Evolutionary conservation across 1,139 yeast species (phyloP), one percentile per base, ranked within the genome.

Genomic region (Ogataea hybrid): DNA sequence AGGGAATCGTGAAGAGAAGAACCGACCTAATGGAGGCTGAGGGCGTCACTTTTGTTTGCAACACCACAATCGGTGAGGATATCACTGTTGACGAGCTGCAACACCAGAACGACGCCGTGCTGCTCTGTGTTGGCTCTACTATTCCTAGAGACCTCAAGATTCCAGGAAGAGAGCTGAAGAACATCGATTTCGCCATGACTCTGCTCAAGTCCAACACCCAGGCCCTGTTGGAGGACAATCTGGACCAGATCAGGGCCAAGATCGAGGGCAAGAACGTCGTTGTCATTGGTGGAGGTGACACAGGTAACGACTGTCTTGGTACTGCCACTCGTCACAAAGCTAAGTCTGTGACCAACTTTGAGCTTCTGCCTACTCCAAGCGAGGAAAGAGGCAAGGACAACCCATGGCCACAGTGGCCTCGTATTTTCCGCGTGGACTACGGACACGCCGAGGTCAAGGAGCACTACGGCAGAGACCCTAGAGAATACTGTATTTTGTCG

Each of bases 361-460:
- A 92, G 70, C 75, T 92, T 62, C 74, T 92, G 58, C 98, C 98
- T 48, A 81, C 83, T 59, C 98, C 98, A 50, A 89, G 97, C 37
- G 74, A 76, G 30, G 75, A 79, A 46, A 81, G 97, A 67, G 86
- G 92, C 43, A 85, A 82, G 69, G 97, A 92, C 69, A 92, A 92
- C 68, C 98, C 98, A 68, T 92, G 98, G 98, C 98, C 98, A 44
- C 98, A 92, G 70, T 92, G 97, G 97, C 97, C 98, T 54, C 79
- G 96, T 66, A 79, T 92, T 60, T 90, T 92, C 84, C 81, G 97
- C 63, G 95, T 92, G 47, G 98, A 92, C 70, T 92, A 92, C 62
- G 98, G 98, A 57, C 98, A 92, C 69, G 77, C 94, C 52, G 98
- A 92, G 68, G 97, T 92, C 42, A 77, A 87, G 48, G 84, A 88